Percentiles rank a stretch among this genome's conserved stretches.
These are phyloP conservation scores for Yamadazyma endophytica DNA, from an alignment of 805 yeast genomes.

Conservation along the genomic window DNA sequence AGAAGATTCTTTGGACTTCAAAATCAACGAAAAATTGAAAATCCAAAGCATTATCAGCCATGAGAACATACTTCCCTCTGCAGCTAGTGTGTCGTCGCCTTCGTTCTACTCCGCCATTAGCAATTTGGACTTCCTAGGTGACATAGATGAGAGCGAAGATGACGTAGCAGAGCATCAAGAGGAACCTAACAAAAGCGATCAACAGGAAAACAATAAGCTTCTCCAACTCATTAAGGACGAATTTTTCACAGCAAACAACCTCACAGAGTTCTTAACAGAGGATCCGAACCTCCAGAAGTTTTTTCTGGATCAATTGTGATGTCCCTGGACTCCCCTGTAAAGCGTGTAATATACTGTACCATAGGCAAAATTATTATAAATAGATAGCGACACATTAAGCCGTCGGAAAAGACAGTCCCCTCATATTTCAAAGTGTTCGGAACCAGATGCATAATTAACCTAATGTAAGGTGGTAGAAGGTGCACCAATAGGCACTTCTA, in stretches of 20 bases:
- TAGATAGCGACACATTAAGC: no score
- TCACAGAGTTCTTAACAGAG: slow-evolving; percentile 3
- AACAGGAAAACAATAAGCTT: slow-evolving; percentile 1
- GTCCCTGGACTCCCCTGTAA: no score
- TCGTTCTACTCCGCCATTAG: slow-evolving; percentile 2
- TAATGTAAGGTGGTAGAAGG: no score
- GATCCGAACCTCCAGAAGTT: slow-evolving; percentile 3
- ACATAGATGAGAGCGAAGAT: background rate
- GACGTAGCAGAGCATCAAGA: background rate
- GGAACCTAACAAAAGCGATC: background rate
- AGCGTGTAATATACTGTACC: no score
- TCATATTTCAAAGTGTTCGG: no score
- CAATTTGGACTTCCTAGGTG: no score
- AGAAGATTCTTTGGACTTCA: background rate
- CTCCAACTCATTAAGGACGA: slow-evolving; percentile 2
- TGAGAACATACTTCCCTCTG: slow-evolving; percentile 2
- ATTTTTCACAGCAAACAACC: slow-evolving; percentile 1
- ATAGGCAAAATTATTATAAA: no score
- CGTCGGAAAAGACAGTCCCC: no score
- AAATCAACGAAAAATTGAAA: background rate
- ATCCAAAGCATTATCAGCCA: slow-evolving; percentile 1
- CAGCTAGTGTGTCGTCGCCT: slow-evolving; percentile 3
- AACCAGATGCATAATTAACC: no score
- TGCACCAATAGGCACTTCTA: no score
- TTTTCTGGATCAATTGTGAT: no score